Base-by-base conservation (phyloP, 1,284 basidiomycete species). In the Kwoniella shivajii region DNA sequence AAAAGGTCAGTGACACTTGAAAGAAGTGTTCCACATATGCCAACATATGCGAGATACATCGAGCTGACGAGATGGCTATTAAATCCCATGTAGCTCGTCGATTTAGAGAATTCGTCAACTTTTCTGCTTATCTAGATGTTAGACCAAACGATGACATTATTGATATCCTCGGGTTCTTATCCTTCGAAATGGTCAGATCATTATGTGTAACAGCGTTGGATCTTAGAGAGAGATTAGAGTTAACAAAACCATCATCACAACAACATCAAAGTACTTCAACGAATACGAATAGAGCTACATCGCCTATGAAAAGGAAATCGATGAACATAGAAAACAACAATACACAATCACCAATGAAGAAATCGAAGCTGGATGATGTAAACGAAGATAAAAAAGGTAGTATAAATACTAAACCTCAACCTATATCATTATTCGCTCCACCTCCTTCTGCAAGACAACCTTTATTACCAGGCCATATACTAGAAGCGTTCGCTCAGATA, bases 161-260 rank as follows among this genome's bases (percentile, higher is more conserved):
- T 66, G 94, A 98, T 72, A 94, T 97, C 57, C 89, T 98, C 60
- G 95, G 95, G 16, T 98, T 98, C 79, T 84, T 98, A 29, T 89
- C 92, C 0, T 98, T 96, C 76, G 94, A 98, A 77, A 94, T 96
- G 86, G 94, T 98, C 31, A 86, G 93, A 38, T 90, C 90, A 2
- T 82, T 98, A 36, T 95, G 92, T 5, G 83, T 93, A 41, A 89
- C 89, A 1, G 92, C 90, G 1, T 82, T 92, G 24, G 85, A 88
- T 34, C 87, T 94, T 62, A 61, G 76, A 16, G 72, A 75, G 49
- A 66, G 68, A 52, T 51, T 73, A 33, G 70, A 72, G 37, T 54
- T 59, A 45, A 56, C 55, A 24, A 54, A 64, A 16, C 57, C 65
- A 37, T 11, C 45, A 29, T 26, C 33, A 2, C 9, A 26, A 3